Conservation (phyloP, 1,139 yeast species). For the Candida sp. region DNA sequence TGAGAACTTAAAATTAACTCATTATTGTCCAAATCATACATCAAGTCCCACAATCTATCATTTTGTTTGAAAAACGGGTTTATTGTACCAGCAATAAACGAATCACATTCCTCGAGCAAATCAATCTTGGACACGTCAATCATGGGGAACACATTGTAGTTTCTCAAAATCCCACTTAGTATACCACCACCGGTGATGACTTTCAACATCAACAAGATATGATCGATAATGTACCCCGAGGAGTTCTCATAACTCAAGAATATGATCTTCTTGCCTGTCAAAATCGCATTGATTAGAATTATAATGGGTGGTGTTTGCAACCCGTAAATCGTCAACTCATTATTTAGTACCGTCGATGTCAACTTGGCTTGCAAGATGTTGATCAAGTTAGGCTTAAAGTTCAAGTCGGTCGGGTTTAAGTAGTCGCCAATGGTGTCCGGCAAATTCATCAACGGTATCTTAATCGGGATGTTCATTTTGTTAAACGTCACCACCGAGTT, state of each 20-base stretch:
- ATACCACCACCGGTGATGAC: conserved; percentile 65
- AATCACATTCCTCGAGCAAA: conserved; percentile 53
- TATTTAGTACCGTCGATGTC: conserved; percentile 30
- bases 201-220: conserved; percentile 55
- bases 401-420: conserved; percentile 49
- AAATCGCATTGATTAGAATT: conserved; percentile 56
- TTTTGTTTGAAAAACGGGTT: conserved; percentile 68
- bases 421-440: conserved; percentile 52
- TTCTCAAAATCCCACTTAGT: conserved; percentile 50
- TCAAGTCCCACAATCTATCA: conserved; percentile 60
- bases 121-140: conserved; percentile 66
- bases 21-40: conserved; percentile 58
- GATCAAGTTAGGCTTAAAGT: conserved; percentile 46
- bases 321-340: conserved; percentile 57
- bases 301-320: conserved; percentile 62
- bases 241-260: conserved; percentile 60
- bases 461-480: conserved; percentile 48
- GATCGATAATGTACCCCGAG: conserved; percentile 59
- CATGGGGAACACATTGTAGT: conserved; percentile 61
- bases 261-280: conserved; percentile 60
- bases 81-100: conserved; percentile 68
- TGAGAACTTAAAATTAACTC: conserved; percentile 42
- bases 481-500: conserved; percentile 42
- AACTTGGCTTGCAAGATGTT: conserved; percentile 40
- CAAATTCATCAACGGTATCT: conserved; percentile 43